Base-by-base conservation (phyloP, 2,329 filamentous ascomycete genomes). In the Neopestalotiopsis sp. region DNA sequence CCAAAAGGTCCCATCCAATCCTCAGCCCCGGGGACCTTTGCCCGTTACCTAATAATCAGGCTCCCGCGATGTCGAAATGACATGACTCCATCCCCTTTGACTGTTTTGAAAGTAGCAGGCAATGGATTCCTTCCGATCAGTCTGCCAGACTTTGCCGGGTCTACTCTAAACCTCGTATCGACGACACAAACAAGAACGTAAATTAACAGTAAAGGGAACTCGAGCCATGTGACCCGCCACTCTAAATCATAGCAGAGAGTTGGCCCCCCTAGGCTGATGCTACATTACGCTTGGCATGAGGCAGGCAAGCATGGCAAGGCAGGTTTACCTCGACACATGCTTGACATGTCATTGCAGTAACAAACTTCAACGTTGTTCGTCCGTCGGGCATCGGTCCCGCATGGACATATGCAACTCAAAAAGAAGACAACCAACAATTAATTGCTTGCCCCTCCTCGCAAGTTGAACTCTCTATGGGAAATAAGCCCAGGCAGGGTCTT, bases 361-460 rank as follows among this genome's bases (percentile, higher is more conserved):
- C 34, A 38, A 38, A 38, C 34, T 38, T 38, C 34, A 38, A 38
- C 34, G 34, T 10, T 38, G 34, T 10, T 38, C 10, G 34, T 38
- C 10, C 34, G 34, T 28, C 24, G 34, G 6, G 34, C 34, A 38
- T 38, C 34, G 34, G 34, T 38, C 34, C 34, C 34, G 34, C 34
- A 38, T 38, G 24, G 24, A 9, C 34, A 10, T 38, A 7, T 38
- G 34, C 34, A 38, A 38, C 5, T 38, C 10, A 10, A 38, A 10
- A 52, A 38, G 34, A 52, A 52, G 7, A 52, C 45, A n/a, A n/a
- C 17, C 45, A 20, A 20, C 45, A 52, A 38, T 4, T 49, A n/a
- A 49, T 49, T 49, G 42, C 42, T 52, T n/a, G 45, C 45, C 45
- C 45, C 45, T 52, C 45, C 45, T 52, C 45, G 45, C 45, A 52